These are phyloP conservation scores for Trichoderma atrobrunneum DNA, from an alignment of 2,329 filamentous ascomycete species.

Conservation along the genomic window DNA sequence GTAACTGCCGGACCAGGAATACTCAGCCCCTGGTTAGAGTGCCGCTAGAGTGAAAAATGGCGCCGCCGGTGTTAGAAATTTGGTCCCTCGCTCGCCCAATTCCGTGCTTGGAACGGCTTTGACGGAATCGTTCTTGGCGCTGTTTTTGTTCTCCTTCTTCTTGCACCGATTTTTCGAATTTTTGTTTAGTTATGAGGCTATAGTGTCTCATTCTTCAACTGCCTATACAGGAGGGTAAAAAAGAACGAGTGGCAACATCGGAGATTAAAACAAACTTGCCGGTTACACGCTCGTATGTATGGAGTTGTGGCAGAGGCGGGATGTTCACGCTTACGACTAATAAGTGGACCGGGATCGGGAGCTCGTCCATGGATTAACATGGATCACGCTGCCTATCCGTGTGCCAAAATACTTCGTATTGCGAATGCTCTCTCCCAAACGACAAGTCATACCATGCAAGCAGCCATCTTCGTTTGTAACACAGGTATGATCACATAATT, in stretches of 20 bases:
- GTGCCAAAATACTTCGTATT: not conserved
- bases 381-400: not conserved
- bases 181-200: not conserved
- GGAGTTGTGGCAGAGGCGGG: not conserved
- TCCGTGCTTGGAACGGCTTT: not conserved
- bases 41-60: not conserved
- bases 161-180: not conserved
- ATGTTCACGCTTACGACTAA: not conserved
- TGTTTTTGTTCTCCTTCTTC: not conserved
- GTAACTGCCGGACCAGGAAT: constrained; percentile 5
- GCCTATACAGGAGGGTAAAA: not conserved
- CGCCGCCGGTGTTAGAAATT: constrained; percentile 10
- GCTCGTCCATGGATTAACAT: not conserved
- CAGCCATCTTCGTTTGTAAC: not conserved
- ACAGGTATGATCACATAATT: not conserved
- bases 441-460: not conserved
- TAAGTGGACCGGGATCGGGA: not conserved
- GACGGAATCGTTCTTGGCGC: not conserved
- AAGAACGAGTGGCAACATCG: not conserved
- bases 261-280: not conserved
- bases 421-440: not conserved
- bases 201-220: not conserved
- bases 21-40: not conserved
- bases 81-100: not conserved
- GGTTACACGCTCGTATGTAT: not conserved